Evolutionary conservation across 192 early-diverging fungal genomes (phyloP).

Genomic region (Allomyces arbusculus): DNA sequence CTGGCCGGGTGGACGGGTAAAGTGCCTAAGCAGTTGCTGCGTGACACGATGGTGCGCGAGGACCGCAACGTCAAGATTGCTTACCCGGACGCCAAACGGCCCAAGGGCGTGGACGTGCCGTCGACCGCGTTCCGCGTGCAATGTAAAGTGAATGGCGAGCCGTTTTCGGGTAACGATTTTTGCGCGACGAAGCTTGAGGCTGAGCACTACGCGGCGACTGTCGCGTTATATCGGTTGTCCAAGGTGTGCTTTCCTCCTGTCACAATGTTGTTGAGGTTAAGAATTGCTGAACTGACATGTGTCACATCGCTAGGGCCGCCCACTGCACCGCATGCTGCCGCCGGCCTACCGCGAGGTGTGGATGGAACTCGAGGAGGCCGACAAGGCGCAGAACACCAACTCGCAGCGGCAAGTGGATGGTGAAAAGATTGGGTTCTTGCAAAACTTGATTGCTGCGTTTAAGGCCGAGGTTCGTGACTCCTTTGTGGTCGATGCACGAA

Average conservation of each 20-base stretch:
- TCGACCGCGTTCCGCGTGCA: not conserved
- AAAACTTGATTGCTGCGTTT: conserved; percentile 5
- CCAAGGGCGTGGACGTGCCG: not conserved
- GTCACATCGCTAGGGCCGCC: not conserved
- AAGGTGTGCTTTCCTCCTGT: conserved; percentile 1
- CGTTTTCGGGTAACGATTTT: conserved; percentile 11
- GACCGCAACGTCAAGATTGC: not conserved
- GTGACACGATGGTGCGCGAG: not conserved
- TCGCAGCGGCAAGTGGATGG: conserved; percentile 11
- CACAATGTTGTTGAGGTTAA: no score
- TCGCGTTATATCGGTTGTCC: conserved; percentile 22
- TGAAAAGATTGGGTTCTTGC: conserved; percentile 12
- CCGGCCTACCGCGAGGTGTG: conserved; percentile 37
- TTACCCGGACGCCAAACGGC: not conserved
- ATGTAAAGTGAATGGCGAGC: not conserved
- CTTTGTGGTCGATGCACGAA: conserved; percentile 5
- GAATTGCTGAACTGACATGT: no score
- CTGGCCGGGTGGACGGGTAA: not conserved
- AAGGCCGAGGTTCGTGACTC: not conserved
- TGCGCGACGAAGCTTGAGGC: conserved; percentile 20
- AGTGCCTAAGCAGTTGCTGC: not conserved
- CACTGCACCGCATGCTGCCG: conserved; percentile 30
- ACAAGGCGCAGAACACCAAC: conserved; percentile 10
- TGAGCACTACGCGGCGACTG: conserved; percentile 26
- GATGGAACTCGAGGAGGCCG: conserved; percentile 23